These are phyloP conservation scores for Galerina sulciceps DNA, from an alignment of 768 basidiomycete genomes.

Conservation along the genomic window DNA sequence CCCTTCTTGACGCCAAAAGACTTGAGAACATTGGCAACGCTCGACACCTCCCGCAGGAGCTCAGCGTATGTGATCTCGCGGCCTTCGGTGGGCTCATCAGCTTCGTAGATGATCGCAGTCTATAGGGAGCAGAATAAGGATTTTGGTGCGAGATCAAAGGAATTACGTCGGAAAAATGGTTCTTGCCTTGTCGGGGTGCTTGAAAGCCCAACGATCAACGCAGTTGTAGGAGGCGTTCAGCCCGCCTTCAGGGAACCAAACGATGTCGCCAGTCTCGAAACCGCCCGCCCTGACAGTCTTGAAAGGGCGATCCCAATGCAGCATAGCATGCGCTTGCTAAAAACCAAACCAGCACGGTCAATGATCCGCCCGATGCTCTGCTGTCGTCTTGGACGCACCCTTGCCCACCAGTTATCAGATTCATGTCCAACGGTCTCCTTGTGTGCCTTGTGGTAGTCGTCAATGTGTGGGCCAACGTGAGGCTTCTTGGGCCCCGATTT, in stretches of 20 bases:
- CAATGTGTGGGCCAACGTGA: constrained; percentile 78
- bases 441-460: constrained; percentile 75
- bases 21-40: constrained; percentile 91
- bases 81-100: constrained; percentile 89
- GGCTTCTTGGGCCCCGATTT: constrained; percentile 64
- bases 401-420: constrained; percentile 88
- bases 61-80: constrained; percentile 78
- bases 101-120: constrained; percentile 98
- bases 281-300: constrained; percentile 81
- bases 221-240: constrained; percentile 97
- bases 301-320: constrained; percentile 92
- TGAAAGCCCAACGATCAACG: constrained; percentile 95
- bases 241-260: constrained; percentile 96
- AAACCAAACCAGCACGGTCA: constrained; percentile 5
- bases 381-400: constrained; percentile 48
- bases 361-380: background rate
- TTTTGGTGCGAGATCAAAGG: background rate
- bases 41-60: constrained; percentile 88
- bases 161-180: background rate
- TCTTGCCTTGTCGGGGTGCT: constrained; percentile 77
- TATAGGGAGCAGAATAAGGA: constrained; percentile 29
- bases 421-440: constrained; percentile 72
- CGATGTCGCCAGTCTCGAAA: constrained; percentile 85
- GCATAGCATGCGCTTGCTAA: constrained; percentile 71
- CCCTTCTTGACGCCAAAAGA: constrained; percentile 91